A percentile compares a stretch with the other conserved stretches of the same genome.
Conservation (phyloP, 2,329 filamentous ascomycete species). For the Tolypocladium tropicale region DNA sequence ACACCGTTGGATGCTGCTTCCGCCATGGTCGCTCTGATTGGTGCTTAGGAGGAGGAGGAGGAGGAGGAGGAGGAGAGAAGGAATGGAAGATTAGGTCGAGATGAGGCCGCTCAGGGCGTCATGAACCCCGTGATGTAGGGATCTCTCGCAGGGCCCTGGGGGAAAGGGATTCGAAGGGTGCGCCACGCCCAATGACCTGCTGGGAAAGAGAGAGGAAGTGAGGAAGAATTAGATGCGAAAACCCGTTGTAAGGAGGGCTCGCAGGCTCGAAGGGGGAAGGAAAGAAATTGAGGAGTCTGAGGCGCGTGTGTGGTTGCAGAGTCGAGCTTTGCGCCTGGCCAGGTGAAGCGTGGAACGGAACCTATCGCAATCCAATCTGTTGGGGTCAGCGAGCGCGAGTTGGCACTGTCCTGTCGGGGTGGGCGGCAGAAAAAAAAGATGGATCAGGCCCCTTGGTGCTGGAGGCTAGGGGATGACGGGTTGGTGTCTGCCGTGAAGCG, state of each 20-base stretch:
- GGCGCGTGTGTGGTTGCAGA: not conserved
- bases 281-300: not conserved
- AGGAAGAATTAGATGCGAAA: not conserved
- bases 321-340: not conserved
- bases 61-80: not conserved
- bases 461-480: too few species aligned
- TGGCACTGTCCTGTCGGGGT: not conserved
- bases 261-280: not conserved
- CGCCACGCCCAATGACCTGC: not conserved
- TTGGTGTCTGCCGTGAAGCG: not conserved
- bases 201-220: not conserved
- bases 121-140: not conserved
- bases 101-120: not conserved
- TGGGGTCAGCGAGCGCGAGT: conserved; percentile 1
- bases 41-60: not conserved
- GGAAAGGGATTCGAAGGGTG: not conserved
- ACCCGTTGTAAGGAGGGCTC: not conserved
- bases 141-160: not conserved
- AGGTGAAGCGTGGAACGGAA: not conserved
- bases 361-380: not conserved
- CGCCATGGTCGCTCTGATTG: conserved; percentile 28
- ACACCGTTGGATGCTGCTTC: conserved; percentile 32
- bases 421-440: not conserved
- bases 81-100: not conserved
- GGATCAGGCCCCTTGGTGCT: too few species aligned